Evolutionary conservation across 1,284 basidiomycete genomes (phyloP).

Genomic region (Malassezia slooffiae): DNA sequence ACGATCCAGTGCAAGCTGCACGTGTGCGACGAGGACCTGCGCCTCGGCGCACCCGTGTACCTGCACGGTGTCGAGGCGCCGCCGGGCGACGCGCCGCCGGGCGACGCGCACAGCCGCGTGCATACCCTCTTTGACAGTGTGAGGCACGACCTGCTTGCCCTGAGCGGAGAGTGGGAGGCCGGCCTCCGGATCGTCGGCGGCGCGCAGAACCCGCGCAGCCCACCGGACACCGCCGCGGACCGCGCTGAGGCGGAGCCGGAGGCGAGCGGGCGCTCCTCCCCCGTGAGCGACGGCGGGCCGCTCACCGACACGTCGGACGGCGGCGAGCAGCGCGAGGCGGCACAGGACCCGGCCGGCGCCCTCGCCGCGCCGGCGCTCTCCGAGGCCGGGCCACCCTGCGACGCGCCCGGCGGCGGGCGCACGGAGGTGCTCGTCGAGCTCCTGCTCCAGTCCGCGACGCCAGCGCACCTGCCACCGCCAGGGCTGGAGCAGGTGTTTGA

Average conservation of each 20-base stretch:
- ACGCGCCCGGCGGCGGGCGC: background rate
- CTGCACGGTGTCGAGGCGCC: slow-evolving; percentile 25
- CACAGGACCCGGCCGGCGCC: too few species aligned
- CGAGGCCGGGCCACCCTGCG: background rate
- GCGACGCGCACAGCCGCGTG: slow-evolving; percentile 2
- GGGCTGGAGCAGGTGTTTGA: slow-evolving; percentile 40
- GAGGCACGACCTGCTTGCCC: slow-evolving; percentile 30
- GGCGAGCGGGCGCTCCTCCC: too few species aligned
- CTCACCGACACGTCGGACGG: too few species aligned
- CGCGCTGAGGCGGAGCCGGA: too few species aligned
- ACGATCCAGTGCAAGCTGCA: slow-evolving; percentile 43
- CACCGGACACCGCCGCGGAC: too few species aligned
- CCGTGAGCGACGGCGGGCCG: too few species aligned
- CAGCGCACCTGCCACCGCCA: slow-evolving; percentile 28
- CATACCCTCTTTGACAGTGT: slow-evolving; percentile 30
- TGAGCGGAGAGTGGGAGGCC: slow-evolving; percentile 41
- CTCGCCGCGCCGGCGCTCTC: too few species aligned
- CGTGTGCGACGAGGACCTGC: slow-evolving; percentile 34
- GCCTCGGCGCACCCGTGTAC: slow-evolving; percentile 15
- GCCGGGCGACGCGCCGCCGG: background rate
- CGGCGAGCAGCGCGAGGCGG: too few species aligned
- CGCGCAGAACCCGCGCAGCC: slow-evolving; percentile 16
- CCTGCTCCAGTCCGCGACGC: slow-evolving; percentile 24
- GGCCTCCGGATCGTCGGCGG: slow-evolving; percentile 26
- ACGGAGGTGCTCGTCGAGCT: slow-evolving; percentile 10